These are phyloP conservation scores for Heliamphora pulchella DNA, from an alignment of 179 eudicot genomes.

Conservation along the genomic window DNA sequence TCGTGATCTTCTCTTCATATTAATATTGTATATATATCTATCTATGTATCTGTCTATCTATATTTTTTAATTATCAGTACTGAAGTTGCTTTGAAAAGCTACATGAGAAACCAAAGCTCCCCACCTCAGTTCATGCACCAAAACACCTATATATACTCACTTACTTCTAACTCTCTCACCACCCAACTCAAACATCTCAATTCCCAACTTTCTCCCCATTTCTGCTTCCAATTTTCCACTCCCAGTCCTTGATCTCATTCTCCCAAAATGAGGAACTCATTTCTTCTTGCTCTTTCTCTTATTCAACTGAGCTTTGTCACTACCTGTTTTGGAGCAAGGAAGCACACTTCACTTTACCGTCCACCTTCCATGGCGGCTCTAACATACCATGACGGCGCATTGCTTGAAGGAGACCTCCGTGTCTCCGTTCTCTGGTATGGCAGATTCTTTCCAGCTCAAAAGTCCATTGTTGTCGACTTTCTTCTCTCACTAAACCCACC, in stretches of 20 bases:
- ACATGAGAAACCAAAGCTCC: not conserved
- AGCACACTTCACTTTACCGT: not conserved
- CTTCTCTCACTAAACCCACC: slow-evolving; percentile 28
- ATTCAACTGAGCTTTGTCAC: not conserved
- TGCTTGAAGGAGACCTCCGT: slow-evolving; percentile 28
- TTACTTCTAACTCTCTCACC: not conserved
- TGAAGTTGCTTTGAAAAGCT: not conserved
- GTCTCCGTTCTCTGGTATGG: slow-evolving; percentile 52
- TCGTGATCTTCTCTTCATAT: no score
- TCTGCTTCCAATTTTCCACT: not conserved
- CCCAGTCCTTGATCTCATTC: not conserved
- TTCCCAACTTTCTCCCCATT: not conserved
- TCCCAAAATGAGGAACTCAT: not conserved
- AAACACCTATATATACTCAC: slow-evolving; percentile 12
- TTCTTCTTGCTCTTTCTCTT: not conserved
- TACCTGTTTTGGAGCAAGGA: slow-evolving; percentile 9
- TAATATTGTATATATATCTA: no score
- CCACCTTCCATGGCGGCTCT: slow-evolving; percentile 2
- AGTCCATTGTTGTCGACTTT: slow-evolving; percentile 40
- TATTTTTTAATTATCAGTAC: not conserved
- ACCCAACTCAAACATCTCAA: not conserved
- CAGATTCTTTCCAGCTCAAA: slow-evolving; percentile 38
- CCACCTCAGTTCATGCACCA: slow-evolving; percentile 13
- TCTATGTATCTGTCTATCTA: not conserved
- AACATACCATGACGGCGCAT: slow-evolving; percentile 41